These are phyloP conservation scores for Paraconiothyrium brasiliense DNA, from an alignment of 2,329 filamentous ascomycete genomes.

Conservation along the genomic window DNA sequence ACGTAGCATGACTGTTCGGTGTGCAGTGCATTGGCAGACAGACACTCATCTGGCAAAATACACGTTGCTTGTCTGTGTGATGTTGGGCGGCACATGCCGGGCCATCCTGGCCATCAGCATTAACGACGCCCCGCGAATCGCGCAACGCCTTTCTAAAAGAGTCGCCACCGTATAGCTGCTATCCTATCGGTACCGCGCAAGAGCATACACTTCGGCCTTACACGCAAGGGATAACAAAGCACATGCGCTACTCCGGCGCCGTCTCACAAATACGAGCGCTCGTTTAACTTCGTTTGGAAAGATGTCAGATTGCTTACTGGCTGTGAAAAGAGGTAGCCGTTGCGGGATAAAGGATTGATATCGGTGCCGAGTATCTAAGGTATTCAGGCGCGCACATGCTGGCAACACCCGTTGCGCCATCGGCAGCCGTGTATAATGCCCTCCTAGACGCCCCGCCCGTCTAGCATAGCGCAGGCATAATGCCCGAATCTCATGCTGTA, in stretches of 20 bases:
- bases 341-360: not conserved
- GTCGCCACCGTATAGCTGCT: not conserved
- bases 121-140: no score
- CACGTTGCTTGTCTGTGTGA: no score
- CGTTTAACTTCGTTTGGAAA: no score
- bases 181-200: not conserved
- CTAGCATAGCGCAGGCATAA: not conserved
- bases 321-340: not conserved
- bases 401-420: conserved; percentile 26
- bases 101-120: no score
- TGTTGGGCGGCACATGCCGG: no score
- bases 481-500: not conserved
- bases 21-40: no score
- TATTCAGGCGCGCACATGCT: not conserved
- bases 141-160: not conserved
- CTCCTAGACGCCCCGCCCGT: conserved; percentile 15
- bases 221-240: conserved; percentile 4
- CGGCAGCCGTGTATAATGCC: conserved; percentile 21
- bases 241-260: not conserved
- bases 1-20: no score
- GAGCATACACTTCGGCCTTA: not conserved
- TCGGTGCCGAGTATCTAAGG: no score
- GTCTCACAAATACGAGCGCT: not conserved
- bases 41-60: no score
- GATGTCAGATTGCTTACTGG: not conserved